phyloP scores from a whole-genome alignment of 331 rosid species.

The Cydonia oblonga region DNA sequence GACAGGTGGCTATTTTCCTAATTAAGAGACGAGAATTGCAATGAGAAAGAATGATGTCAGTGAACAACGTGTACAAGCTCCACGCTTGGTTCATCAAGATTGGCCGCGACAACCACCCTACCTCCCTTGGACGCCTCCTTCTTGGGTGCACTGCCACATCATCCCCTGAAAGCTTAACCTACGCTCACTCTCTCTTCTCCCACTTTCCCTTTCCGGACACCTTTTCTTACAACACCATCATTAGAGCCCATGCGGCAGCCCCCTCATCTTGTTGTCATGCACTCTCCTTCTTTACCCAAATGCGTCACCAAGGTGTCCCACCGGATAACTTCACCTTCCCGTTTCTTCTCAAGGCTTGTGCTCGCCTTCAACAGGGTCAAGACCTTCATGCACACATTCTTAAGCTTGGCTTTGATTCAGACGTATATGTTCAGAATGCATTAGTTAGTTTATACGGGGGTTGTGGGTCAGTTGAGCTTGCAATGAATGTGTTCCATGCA shows the following conservation, averaged over 20 bases:
- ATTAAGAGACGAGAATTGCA: neutral
- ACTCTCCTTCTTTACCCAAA: conserved; percentile 30
- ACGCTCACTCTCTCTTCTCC: conserved; percentile 35
- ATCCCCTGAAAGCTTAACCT: conserved; percentile 22
- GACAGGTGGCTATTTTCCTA: neutral
- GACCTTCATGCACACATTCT: conserved; percentile 35
- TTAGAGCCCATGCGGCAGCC: conserved; percentile 29
- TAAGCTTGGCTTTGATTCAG: conserved; percentile 41
- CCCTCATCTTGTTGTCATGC: conserved; percentile 32
- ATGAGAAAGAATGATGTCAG: conserved; percentile 4
- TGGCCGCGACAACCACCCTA: conserved; percentile 25
- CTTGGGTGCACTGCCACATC: conserved; percentile 25
- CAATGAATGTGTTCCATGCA: conserved; percentile 44
- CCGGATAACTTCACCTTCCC: conserved; percentile 62
- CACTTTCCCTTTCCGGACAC: conserved; percentile 33
- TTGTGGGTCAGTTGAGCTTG: conserved; percentile 21
- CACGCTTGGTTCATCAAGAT: conserved; percentile 43
- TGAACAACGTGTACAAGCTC: conserved; percentile 35
- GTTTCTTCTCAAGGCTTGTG: conserved; percentile 39
- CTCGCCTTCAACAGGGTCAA: conserved; percentile 21
- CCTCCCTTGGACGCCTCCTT: conserved; percentile 29
- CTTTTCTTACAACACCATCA: conserved; percentile 36
- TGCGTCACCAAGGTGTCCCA: conserved; percentile 35
- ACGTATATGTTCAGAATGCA: conserved; percentile 41
- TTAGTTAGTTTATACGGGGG: conserved; percentile 37